Base-by-base conservation (phyloP, 192 early-diverging fungal genomes). In the Rhizoclosmatium sp. region DNA sequence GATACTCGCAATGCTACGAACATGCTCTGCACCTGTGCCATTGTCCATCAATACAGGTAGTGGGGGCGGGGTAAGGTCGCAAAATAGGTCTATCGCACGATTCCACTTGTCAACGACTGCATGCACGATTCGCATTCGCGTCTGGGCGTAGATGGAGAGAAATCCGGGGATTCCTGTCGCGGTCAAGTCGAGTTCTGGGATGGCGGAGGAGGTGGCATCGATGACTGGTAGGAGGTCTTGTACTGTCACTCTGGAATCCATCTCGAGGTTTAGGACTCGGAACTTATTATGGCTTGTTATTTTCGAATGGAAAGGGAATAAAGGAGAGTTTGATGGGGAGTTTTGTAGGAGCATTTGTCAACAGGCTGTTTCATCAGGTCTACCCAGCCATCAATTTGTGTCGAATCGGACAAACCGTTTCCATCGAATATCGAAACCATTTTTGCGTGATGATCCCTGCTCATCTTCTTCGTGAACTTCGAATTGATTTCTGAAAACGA, bases 51-150 rank as follows among this genome's bases (percentile, higher is more conserved):
- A 9, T 62, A 47, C 16, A 47, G 5, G 5, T 69, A 12, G 41
- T 12, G 16, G 41, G 4, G 7, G 14, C 4, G 41, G 10, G 40
- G 5, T 41, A 12, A 23, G 39, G 42, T 65, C 75, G 3, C 46
- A 31, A 47, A 48, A 76, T 10, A 76, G 31, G 41, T 39, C 64
- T 7, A 59, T 16, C 12, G 19, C 66, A 14, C 51, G 23, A 47
- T 76, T 76, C 75, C 75, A 76, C 21, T 40, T 9, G 12, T 51
- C 47, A 12, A 76, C 31, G 23, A 76, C 65, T 14, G 40, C 42
- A 42, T 76, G 60, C 7, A 62, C 65, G 21, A 76, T 48, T 5
- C 49, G n/a, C 14, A 44, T 31, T 16, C 58, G 4, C 19, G 75
- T 46, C 10, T 39, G 5, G 44, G 19, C 41, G 75, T 76, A 76